These are phyloP conservation scores for Dryas octopetala DNA, from an alignment of 306 rosid genomes.

Conservation along the genomic window DNA sequence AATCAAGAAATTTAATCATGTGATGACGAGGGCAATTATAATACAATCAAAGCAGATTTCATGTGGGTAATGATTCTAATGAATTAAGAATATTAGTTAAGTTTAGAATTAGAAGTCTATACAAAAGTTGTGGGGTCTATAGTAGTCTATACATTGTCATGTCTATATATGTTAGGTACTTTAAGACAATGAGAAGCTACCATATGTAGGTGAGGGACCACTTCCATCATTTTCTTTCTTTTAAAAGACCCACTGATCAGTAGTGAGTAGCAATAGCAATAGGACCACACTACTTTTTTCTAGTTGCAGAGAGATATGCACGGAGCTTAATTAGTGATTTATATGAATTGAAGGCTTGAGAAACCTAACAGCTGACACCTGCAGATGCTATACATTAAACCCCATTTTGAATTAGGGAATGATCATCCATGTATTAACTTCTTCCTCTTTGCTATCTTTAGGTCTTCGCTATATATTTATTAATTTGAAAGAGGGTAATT, in stretches of 20 bases:
- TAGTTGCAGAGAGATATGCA: constrained; percentile 73
- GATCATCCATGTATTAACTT: no score
- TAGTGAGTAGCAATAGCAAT: neutral
- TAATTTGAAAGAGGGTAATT: no score
- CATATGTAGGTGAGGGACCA: constrained; percentile 63
- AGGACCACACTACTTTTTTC: constrained; percentile 75
- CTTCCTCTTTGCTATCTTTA: no score
- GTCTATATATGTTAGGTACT: constrained; percentile 43
- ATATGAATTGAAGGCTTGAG: constrained; percentile 21
- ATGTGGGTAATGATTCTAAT: neutral
- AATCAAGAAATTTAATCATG: no score
- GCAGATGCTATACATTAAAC: neutral
- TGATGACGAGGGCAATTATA: no score
- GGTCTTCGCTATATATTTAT: no score
- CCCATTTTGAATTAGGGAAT: no score
- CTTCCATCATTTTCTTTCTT: constrained; percentile 21
- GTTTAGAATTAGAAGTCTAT: neutral
- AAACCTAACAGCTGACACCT: constrained; percentile 31
- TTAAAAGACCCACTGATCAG: constrained; percentile 34
- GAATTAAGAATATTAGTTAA: neutral
- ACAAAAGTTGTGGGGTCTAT: constrained; percentile 67
- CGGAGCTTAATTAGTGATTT: constrained; percentile 2
- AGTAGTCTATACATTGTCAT: constrained; percentile 42
- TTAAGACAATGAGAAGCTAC: constrained; percentile 41
- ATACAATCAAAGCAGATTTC: neutral